Percentiles rank a stretch among this genome's conserved stretches.
These are phyloP conservation scores for Coprinellus aureogranulatus DNA, from an alignment of 768 basidiomycete species.

Conservation along the genomic window DNA sequence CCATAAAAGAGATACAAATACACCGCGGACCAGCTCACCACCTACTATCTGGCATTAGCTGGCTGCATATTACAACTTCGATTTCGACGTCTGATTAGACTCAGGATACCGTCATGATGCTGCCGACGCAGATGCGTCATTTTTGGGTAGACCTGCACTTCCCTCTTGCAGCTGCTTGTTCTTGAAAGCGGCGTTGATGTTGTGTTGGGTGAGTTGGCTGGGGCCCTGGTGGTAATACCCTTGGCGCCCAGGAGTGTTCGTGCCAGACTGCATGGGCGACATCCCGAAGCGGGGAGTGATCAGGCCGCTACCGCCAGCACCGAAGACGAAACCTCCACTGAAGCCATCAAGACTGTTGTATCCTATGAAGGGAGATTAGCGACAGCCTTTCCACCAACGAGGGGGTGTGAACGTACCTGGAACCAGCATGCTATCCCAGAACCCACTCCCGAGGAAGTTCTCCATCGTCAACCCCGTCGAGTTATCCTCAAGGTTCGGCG, in stretches of 20 bases:
- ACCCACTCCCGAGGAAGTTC: conserved; percentile 71
- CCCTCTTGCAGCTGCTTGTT: conserved; percentile 23
- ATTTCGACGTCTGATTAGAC: too few species aligned
- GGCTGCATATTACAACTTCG: too few species aligned
- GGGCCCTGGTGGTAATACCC: conserved; percentile 10
- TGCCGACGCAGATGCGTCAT: conserved; percentile 16
- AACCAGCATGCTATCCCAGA: conserved; percentile 87
- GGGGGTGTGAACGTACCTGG: conserved; percentile 55
- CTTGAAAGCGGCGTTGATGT: conserved; percentile 46
- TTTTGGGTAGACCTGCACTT: conserved; percentile 15
- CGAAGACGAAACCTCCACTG: conserved; percentile 83
- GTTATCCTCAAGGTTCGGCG: conserved; percentile 35
- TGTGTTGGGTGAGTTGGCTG: conserved; percentile 39
- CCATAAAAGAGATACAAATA: not conserved
- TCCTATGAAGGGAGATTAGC: conserved; percentile 38
- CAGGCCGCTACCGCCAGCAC: conserved; percentile 77
- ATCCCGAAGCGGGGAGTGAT: conserved; percentile 71
- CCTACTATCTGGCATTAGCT: too few species aligned
- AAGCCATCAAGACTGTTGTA: conserved; percentile 82
- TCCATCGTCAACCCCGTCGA: conserved; percentile 71
- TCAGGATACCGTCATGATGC: not conserved
- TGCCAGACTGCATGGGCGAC: conserved; percentile 60
- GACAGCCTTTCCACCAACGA: not conserved
- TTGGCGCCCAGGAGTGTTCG: conserved; percentile 41
- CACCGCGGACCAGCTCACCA: not conserved